These are phyloP conservation scores for Mortierella sp. DNA, from an alignment of 371 early-diverging fungal species.

Conservation along the genomic window DNA sequence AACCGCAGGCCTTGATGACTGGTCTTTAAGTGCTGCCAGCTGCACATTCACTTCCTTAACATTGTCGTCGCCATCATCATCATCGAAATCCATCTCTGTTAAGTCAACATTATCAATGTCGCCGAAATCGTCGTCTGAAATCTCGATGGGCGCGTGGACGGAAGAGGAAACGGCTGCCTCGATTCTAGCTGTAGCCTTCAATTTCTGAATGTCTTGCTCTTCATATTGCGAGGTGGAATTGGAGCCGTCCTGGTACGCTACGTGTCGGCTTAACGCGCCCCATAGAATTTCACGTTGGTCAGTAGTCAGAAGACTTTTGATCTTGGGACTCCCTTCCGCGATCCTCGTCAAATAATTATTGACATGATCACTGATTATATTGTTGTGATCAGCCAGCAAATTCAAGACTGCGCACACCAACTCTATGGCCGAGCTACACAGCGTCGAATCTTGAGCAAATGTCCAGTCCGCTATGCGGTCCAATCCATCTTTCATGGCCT, in stretches of 20 bases:
- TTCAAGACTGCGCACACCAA: slow-evolving; percentile 44
- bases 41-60: slow-evolving; percentile 53
- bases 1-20: not conserved
- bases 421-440: slow-evolving; percentile 37
- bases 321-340: slow-evolving; percentile 27
- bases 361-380: slow-evolving; percentile 15
- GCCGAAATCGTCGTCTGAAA: slow-evolving; percentile 59
- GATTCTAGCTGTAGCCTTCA: not conserved
- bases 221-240: not conserved
- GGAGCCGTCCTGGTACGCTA: slow-evolving; percentile 11
- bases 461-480: slow-evolving; percentile 42
- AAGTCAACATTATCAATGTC: slow-evolving; percentile 61
- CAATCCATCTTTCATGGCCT: slow-evolving; percentile 33
- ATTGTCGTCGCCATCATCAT: slow-evolving; percentile 33
- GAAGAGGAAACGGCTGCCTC: not conserved
- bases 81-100: slow-evolving; percentile 25
- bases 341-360: slow-evolving; percentile 19
- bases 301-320: slow-evolving; percentile 30
- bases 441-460: slow-evolving; percentile 40
- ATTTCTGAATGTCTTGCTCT: not conserved
- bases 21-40: not conserved
- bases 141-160: slow-evolving; percentile 23
- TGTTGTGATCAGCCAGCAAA: slow-evolving; percentile 41
- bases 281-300: slow-evolving; percentile 40
- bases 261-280: slow-evolving; percentile 43